Evolutionary conservation across 1,284 basidiomycete genomes (phyloP).

Genomic region (Boletus smithii): DNA sequence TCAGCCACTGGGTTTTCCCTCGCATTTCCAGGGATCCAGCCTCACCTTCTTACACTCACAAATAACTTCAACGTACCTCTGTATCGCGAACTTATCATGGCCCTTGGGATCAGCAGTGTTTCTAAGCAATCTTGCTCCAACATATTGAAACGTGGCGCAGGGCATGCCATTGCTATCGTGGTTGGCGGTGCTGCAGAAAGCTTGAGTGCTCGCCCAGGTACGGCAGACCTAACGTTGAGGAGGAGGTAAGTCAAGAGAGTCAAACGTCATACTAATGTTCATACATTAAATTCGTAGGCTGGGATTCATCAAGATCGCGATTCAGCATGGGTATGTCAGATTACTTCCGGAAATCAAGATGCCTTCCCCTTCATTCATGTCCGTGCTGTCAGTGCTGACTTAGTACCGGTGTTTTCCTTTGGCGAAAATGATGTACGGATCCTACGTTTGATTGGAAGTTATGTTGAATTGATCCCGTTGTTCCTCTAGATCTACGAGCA

Average conservation of each 20-base stretch:
- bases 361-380: slow-evolving; percentile 2
- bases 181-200: slow-evolving; percentile 96
- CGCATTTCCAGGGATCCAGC: slow-evolving; percentile 87
- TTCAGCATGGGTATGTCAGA: slow-evolving; percentile 82
- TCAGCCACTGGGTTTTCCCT: slow-evolving; percentile 88
- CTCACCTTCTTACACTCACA: slow-evolving; percentile 88
- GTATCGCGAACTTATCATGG: slow-evolving; percentile 87
- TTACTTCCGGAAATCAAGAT: not conserved
- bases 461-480: not conserved
- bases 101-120: slow-evolving; percentile 88
- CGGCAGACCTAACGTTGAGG: slow-evolving; percentile 87
- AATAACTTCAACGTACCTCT: slow-evolving; percentile 92
- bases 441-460: not conserved
- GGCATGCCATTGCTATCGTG: slow-evolving; percentile 87
- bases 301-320: slow-evolving; percentile 96
- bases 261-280: not conserved
- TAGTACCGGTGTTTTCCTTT: slow-evolving; percentile 95
- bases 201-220: slow-evolving; percentile 90
- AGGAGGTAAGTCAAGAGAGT: slow-evolving; percentile 49
- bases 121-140: slow-evolving; percentile 87
- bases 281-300: slow-evolving; percentile 42
- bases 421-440: slow-evolving; percentile 92
- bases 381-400: slow-evolving; percentile 60
- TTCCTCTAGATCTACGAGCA: slow-evolving; percentile 83
- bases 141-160: slow-evolving; percentile 64